phyloP scores from a whole-genome alignment of 306 rosid species.

The Spatholobus suberectus region DNA sequence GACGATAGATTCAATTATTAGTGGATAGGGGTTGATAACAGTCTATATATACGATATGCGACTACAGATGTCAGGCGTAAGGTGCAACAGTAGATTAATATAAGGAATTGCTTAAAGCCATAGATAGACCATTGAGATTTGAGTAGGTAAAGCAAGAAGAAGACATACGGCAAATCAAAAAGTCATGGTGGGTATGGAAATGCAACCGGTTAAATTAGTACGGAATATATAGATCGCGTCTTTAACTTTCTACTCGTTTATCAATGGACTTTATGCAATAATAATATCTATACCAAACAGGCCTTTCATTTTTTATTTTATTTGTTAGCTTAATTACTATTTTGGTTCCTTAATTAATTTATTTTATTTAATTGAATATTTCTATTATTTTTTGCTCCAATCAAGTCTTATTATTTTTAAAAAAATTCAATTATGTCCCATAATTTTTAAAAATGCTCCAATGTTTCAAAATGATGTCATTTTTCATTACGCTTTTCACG shows the following conservation, averaged over 20 bases:
- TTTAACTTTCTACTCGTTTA: not conserved
- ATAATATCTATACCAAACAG: constrained; percentile 10
- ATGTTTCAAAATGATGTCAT: too few relatives aligned
- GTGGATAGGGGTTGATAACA: not conserved
- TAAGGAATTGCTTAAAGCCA: not conserved
- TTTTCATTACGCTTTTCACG: too few relatives aligned
- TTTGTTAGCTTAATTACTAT: too few relatives aligned
- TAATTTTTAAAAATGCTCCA: too few relatives aligned
- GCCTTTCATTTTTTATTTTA: not conserved
- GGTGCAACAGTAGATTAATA: not conserved
- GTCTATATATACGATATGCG: not conserved
- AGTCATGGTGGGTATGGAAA: constrained; percentile 4
- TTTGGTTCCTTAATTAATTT: too few relatives aligned
- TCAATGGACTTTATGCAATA: constrained; percentile 19
- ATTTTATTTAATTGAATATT: too few relatives aligned
- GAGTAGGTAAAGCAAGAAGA: not conserved
- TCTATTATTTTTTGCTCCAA: too few relatives aligned
- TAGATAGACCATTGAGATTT: too few relatives aligned
- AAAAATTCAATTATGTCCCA: too few relatives aligned
- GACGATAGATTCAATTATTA: not conserved
- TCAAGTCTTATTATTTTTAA: too few relatives aligned
- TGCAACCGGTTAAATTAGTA: constrained; percentile 32
- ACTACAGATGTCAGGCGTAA: not conserved
- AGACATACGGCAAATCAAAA: constrained; percentile 1
- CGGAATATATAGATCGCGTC: constrained; percentile 24